phyloP scores from a whole-genome alignment of 371 early-diverging fungal genomes.

The Capniomyces stellatus region DNA sequence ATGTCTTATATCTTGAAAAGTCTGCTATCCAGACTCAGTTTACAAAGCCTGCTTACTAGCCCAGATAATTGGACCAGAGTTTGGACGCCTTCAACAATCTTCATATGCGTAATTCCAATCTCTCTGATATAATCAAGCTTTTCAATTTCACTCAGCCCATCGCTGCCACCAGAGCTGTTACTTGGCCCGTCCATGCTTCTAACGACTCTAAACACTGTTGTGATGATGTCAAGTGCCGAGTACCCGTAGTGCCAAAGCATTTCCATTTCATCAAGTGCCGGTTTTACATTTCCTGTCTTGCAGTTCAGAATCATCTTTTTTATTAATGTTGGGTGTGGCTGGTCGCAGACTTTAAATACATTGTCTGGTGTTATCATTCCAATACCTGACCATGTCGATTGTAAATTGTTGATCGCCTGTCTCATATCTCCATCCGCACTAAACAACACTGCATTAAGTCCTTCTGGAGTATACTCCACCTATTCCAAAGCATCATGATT shows the following conservation, averaged over 20 bases:
- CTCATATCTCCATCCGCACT: slow-evolving; percentile 98
- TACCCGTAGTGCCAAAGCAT: slow-evolving; percentile 70
- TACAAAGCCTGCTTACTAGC: slow-evolving; percentile 48
- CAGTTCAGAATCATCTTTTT: slow-evolving; percentile 52
- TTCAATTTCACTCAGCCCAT: too few relatives aligned
- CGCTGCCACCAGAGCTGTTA: slow-evolving; percentile 30
- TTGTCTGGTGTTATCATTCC: slow-evolving; percentile 65
- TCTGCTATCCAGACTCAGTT: neutral
- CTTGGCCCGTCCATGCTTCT: slow-evolving; percentile 30
- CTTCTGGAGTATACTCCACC: slow-evolving; percentile 65
- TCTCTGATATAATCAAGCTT: slow-evolving; percentile 73
- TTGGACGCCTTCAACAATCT: slow-evolving; percentile 63
- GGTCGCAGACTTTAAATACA: slow-evolving; percentile 91
- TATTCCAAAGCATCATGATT: too few relatives aligned
- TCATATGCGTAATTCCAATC: slow-evolving; percentile 72
- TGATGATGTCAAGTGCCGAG: slow-evolving; percentile 76
- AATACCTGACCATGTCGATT: slow-evolving; percentile 76
- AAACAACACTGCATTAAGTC: slow-evolving; percentile 84
- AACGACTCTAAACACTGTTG: slow-evolving; percentile 71
- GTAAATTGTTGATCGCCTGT: slow-evolving; percentile 95
- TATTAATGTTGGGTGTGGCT: slow-evolving; percentile 76
- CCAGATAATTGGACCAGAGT: slow-evolving; percentile 65
- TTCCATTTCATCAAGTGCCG: slow-evolving; percentile 44
- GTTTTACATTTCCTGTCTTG: slow-evolving; percentile 39
- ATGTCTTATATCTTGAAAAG: neutral